Evolutionary conservation across 352 stramenopile genomes (phyloP).

Genomic region (Globisporangium rhizosaccharum): DNA sequence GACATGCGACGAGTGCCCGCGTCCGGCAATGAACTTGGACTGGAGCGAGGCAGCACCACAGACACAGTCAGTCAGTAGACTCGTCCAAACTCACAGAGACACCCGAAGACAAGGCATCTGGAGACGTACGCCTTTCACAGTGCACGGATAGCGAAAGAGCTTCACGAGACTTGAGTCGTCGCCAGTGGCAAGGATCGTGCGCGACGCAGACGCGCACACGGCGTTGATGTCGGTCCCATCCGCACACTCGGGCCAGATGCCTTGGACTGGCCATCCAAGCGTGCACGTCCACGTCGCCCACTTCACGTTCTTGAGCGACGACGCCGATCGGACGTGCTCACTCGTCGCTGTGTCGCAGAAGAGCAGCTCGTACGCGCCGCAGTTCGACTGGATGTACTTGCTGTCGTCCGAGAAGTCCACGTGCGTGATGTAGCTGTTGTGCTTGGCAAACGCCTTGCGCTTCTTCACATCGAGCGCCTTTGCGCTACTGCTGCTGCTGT

Average conservation of each 20-base stretch:
- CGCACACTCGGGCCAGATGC: slow-evolving; percentile 78
- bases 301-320: slow-evolving; percentile 62
- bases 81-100: slow-evolving; percentile 3
- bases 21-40: slow-evolving; percentile 44
- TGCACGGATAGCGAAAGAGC: slow-evolving; percentile 84
- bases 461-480: slow-evolving; percentile 32
- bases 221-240: slow-evolving; percentile 85
- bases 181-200: slow-evolving; percentile 66
- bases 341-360: slow-evolving; percentile 84
- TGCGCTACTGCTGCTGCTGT: background rate
- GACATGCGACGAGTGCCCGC: slow-evolving; percentile 79
- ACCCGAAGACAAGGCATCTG: background rate
- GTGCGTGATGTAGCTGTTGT: slow-evolving; percentile 83
- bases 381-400: slow-evolving; percentile 69
- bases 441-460: slow-evolving; percentile 66
- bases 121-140: slow-evolving; percentile 47
- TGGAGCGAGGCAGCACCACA: slow-evolving; percentile 11
- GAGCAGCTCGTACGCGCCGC: slow-evolving; percentile 87
- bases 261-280: slow-evolving; percentile 89
- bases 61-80: background rate
- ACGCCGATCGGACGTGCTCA: slow-evolving; percentile 80
- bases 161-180: slow-evolving; percentile 83
- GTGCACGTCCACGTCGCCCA: slow-evolving; percentile 91
- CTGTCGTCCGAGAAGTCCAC: slow-evolving; percentile 78
- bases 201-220: slow-evolving; percentile 59